These are phyloP conservation scores for Usnea hakonensis DNA, from an alignment of 495 filamentous ascomycete species.

Conservation along the genomic window DNA sequence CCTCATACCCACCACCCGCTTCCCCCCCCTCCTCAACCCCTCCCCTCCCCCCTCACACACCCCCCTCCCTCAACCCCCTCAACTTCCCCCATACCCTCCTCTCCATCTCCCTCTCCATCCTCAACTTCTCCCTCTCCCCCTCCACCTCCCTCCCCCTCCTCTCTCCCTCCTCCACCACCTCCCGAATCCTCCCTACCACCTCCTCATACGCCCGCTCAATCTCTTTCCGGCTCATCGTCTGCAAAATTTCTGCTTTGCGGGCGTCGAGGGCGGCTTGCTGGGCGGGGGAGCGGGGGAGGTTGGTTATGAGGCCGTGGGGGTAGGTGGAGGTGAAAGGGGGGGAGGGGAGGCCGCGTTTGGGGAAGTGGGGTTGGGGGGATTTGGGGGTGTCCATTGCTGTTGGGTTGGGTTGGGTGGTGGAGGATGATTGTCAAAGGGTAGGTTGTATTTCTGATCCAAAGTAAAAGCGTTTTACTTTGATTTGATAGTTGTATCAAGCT, in stretches of 20 bases:
- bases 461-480: neutral
- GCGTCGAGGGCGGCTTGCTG: constrained; percentile 16
- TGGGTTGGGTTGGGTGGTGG: neutral
- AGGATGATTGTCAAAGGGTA: neutral
- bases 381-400: neutral
- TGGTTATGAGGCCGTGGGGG: constrained; percentile 20
- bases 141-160: constrained; percentile 16
- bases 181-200: constrained; percentile 12
- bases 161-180: constrained; percentile 16
- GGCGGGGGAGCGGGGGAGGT: constrained; percentile 12
- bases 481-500: neutral
- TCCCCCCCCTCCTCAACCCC: neutral
- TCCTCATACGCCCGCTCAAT: constrained; percentile 19
- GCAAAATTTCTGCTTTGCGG: constrained; percentile 17
- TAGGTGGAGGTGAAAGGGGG: constrained; percentile 16
- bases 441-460: neutral
- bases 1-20: neutral
- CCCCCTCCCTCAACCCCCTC: constrained; percentile 12
- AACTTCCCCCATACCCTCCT: constrained; percentile 21
- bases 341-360: constrained; percentile 20
- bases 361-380: constrained; percentile 14
- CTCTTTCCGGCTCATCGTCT: constrained; percentile 15
- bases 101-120: constrained; percentile 23
- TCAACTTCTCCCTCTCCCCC: constrained; percentile 20
- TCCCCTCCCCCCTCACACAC: constrained; percentile 6